Evolutionary conservation across 1,139 yeast species (phyloP).

Genomic region (Hanseniaspora sp.): DNA sequence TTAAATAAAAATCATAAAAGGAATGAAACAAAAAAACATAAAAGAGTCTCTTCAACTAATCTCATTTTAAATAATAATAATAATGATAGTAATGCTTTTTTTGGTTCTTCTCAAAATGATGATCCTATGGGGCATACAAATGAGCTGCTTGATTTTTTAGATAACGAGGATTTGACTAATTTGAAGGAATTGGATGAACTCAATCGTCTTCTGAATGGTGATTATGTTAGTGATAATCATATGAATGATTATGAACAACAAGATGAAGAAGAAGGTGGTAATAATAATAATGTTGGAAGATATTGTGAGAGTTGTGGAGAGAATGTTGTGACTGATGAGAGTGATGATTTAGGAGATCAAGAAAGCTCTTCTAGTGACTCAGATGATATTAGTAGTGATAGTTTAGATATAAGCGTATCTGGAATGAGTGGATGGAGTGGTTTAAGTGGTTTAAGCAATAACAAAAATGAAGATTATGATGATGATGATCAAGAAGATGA

Average conservation of each 20-base stretch:
- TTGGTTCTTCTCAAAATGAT: neutral
- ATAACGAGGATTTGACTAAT: constrained; percentile 62
- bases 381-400: constrained; percentile 5
- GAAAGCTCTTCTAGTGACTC: neutral
- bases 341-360: neutral
- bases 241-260: neutral
- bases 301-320: constrained; percentile 13
- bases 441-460: constrained; percentile 6
- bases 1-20: neutral
- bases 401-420: constrained; percentile 12
- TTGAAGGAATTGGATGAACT: constrained; percentile 56
- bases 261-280: too few relatives aligned
- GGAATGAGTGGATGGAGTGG: constrained; percentile 15
- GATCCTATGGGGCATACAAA: constrained; percentile 25
- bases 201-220: constrained; percentile 7
- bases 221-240: constrained; percentile 1
- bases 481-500: constrained; percentile 3
- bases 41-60: neutral
- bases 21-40: neutral
- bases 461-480: constrained; percentile 1
- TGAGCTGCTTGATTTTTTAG: constrained; percentile 46
- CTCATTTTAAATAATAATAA: neutral
- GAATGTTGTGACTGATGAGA: neutral
- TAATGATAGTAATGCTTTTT: neutral
- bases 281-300: neutral